Base-by-base conservation (phyloP, 805 yeast genomes). In the Clavispora vitiphila region DNA sequence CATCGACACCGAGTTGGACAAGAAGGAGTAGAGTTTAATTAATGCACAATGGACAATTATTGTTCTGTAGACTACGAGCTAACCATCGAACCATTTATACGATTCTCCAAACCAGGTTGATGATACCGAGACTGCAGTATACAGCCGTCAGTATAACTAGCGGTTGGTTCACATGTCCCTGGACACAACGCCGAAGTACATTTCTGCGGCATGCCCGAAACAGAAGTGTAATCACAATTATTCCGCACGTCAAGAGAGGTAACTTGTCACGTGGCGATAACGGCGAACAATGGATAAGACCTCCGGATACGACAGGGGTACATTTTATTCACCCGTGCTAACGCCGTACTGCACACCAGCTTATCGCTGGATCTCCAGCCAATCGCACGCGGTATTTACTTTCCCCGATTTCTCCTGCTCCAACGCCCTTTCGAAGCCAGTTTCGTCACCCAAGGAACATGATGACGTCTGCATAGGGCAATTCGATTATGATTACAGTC, bases 1-100 rank as follows among this genome's bases (percentile, higher is more conserved):
- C 24, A 50, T 50, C 23, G 54, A 50, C 37, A 41, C 36, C 16
- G 41, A 43, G 30, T 40, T 50, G 41, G 51, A 47, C 40, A 42
- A 27, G 36, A 39, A 36, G 36, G 22, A 15, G 27, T 18, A 32
- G 16, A 3, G 34, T 15, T 4, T 10, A 11, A 4, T 7, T 20
- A 20, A 19, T 19, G 35, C 12, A n/a, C 11, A 26, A 3, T 2
- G 6, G n/a, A 26, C 6, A 26, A 6, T 26, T n/a, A 26, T 26
- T 24, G 26, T 24, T 24, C n/a, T 9, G 26, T 24, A 24, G 22
- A 8, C 22, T 21, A 5, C 22, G 8, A 21, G 8, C 22, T 8
- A 21, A 21, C 22, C 22, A 21, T 8, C 22, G 22, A 21, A 21
- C 22, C 5, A 21, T 21, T 21, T n/a, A n/a, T n/a, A n/a, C n/a